A percentile compares a stretch with the other conserved stretches of the same genome.
Conservation (phyloP, 1,139 yeast species). For the Debaryomycetaceae sp. region DNA sequence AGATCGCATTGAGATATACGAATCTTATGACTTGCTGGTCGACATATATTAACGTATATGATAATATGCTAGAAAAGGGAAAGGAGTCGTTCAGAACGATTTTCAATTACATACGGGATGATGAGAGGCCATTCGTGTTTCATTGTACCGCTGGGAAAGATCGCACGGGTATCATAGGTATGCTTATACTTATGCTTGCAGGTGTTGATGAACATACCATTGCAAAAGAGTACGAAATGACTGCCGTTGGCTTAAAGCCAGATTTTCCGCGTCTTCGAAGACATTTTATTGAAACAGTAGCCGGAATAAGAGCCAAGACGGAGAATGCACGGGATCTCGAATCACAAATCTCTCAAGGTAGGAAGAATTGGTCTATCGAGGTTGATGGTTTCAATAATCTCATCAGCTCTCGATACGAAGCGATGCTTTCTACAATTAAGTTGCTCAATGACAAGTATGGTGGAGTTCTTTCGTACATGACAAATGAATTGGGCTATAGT, state of each 20-base stretch:
- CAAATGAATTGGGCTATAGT: slow-evolving; percentile 42
- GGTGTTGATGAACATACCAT: slow-evolving; percentile 67
- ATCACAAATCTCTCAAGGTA: slow-evolving; percentile 27
- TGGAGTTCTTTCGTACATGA: slow-evolving; percentile 54
- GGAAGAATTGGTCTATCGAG: slow-evolving; percentile 39
- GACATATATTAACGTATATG: slow-evolving; percentile 64
- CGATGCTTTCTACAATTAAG: slow-evolving; percentile 65
- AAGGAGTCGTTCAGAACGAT: slow-evolving; percentile 40
- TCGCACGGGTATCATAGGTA: slow-evolving; percentile 73
- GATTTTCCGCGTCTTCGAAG: slow-evolving; percentile 38
- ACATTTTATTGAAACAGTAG: slow-evolving; percentile 30
- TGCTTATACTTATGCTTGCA: slow-evolving; percentile 58
- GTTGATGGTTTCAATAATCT: slow-evolving; percentile 54
- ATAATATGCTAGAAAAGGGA: slow-evolving; percentile 54
- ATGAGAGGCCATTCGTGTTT: slow-evolving; percentile 47
- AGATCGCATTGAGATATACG: slow-evolving; percentile 55
- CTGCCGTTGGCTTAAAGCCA: slow-evolving; percentile 60
- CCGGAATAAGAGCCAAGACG: slow-evolving; percentile 25
- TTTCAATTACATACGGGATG: slow-evolving; percentile 53
- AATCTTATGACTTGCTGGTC: slow-evolving; percentile 59
- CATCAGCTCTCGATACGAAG: slow-evolving; percentile 65
- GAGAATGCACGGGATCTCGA: slow-evolving; percentile 25
- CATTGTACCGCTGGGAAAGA: slow-evolving; percentile 91
- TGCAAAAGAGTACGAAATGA: slow-evolving; percentile 65
- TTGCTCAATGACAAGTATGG: slow-evolving; percentile 51